Percentiles rank a stretch among this genome's conserved stretches.
These are phyloP conservation scores for Globisporangium echinulatum DNA, from an alignment of 352 stramenopile species.

Conservation along the genomic window DNA sequence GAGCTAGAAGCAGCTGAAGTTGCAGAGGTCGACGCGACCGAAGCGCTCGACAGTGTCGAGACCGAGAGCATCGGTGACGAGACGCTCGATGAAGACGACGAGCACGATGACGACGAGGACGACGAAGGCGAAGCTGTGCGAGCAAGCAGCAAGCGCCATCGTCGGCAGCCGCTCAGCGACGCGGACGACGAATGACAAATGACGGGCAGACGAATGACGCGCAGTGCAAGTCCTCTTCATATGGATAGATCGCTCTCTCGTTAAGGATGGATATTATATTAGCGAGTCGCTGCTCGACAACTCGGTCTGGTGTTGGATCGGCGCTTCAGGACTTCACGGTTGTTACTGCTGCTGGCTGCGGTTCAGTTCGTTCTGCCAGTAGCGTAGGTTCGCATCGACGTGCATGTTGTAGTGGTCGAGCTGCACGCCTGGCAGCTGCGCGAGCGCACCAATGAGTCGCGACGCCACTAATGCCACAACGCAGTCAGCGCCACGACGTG, in stretches of 20 bases:
- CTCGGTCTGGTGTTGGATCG: not conserved
- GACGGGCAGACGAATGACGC: not conserved
- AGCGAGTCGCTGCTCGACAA: too few relatives aligned
- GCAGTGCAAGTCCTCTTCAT: not conserved
- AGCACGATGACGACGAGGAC: not conserved
- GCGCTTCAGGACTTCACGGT: not conserved
- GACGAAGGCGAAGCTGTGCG: too few relatives aligned
- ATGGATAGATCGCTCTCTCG: not conserved
- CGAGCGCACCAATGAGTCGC: conserved; percentile 66
- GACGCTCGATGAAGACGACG: conserved; percentile 7
- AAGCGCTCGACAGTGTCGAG: conserved; percentile 9
- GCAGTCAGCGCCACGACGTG: too few relatives aligned
- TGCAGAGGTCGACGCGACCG: conserved; percentile 5
- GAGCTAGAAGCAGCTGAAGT: conserved; percentile 7
- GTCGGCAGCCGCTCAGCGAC: not conserved
- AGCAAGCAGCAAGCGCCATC: conserved; percentile 2
- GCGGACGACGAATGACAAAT: conserved; percentile 4
- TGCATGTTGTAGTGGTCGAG: conserved; percentile 59
- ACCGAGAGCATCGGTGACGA: conserved; percentile 14
- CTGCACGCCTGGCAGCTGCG: conserved; percentile 38
- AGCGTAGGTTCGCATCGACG: conserved; percentile 53
- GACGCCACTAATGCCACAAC: conserved; percentile 80
- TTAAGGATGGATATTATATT: too few relatives aligned
- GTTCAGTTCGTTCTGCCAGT: conserved; percentile 72
- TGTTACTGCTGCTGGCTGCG: conserved; percentile 9